Evolutionary conservation across 31 red algal genomes (phyloP).

Genomic region (Porphyra umbilicalis): DNA sequence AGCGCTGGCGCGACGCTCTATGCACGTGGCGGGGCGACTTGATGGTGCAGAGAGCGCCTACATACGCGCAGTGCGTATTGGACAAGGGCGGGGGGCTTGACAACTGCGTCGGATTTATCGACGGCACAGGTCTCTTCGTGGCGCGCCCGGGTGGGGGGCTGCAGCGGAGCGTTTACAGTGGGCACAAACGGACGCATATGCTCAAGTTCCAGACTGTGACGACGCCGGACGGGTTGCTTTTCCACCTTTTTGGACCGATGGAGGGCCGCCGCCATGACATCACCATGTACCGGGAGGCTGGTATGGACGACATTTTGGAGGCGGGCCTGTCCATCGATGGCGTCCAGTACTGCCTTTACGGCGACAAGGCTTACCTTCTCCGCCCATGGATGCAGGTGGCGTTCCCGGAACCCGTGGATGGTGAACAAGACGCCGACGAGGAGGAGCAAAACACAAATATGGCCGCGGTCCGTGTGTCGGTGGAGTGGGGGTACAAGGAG

Average conservation of each 20-base stretch:
- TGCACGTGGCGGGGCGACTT: no score
- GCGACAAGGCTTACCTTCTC: constrained; percentile 6
- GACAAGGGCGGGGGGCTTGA: no score
- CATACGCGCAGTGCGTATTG: no score
- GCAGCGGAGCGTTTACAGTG: no score
- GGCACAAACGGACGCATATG: no score
- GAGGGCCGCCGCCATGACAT: constrained; percentile 22
- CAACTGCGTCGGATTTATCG: no score
- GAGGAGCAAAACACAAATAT: constrained; percentile 7
- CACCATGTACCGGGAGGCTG: constrained; percentile 11
- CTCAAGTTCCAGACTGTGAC: no score
- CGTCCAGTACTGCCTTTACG: constrained; percentile 19
- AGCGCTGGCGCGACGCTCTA: no score
- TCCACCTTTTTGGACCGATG: constrained; percentile 12
- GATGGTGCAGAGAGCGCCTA: no score
- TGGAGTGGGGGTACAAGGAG: constrained; percentile 27
- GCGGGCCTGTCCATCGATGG: constrained; percentile 4
- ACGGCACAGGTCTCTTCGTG: no score
- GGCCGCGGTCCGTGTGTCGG: no score
- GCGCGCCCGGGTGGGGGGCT: no score
- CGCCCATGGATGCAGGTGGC: constrained; percentile 19
- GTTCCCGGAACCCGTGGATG: neutral
- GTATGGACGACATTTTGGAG: neutral
- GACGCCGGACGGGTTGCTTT: constrained; percentile 37
- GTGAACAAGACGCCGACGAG: constrained; percentile 4